These are phyloP conservation scores for Cajanus cajan DNA, from an alignment of 306 rosid species.

Conservation along the genomic window DNA sequence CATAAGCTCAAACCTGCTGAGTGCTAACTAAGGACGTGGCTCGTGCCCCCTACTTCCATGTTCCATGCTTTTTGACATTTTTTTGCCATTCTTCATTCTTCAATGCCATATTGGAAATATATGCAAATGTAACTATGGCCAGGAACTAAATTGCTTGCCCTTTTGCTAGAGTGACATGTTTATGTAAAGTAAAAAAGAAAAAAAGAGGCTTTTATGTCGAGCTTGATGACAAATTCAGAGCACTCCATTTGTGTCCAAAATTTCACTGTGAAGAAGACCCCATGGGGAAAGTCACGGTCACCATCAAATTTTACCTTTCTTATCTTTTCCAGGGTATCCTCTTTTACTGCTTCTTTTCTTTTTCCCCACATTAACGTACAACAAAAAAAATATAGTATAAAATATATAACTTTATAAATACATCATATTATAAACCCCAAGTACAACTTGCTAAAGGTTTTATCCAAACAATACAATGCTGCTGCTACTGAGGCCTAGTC, in stretches of 20 bases:
- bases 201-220: background rate
- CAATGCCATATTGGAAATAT: background rate
- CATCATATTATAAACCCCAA: slow-evolving; percentile 22
- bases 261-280: slow-evolving; percentile 26
- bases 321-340: background rate
- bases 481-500: slow-evolving; percentile 22
- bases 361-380: background rate
- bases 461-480: slow-evolving; percentile 1
- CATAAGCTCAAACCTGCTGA: slow-evolving; percentile 1
- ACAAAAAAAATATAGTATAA: background rate
- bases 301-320: background rate
- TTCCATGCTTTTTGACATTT: background rate
- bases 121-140: background rate
- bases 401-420: slow-evolving; percentile 20
- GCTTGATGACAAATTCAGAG: slow-evolving; percentile 23
- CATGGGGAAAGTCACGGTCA: background rate
- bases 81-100: background rate
- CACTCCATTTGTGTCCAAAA: slow-evolving; percentile 12
- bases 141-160: background rate
- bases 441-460: slow-evolving; percentile 16
- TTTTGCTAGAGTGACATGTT: background rate
- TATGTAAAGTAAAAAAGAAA: background rate
- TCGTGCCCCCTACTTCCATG: background rate
- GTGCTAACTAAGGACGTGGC: background rate
- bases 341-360: background rate